Base-by-base conservation (phyloP, 805 yeast species). In the Candida namnaoensis region DNA sequence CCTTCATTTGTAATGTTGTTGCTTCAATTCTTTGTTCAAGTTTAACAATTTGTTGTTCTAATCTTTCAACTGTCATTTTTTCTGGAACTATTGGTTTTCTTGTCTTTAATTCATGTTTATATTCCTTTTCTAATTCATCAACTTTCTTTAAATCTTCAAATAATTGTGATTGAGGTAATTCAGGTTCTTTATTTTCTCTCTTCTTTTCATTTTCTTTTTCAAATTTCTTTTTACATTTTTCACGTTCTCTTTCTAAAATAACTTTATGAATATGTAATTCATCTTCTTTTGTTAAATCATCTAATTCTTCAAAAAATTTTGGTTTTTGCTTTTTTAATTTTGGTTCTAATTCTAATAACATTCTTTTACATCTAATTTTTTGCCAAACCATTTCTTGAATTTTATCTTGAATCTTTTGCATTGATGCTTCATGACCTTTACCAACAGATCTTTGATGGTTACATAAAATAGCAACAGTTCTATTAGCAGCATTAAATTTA, bases 361-460 rank as follows among this genome's bases (percentile, higher is more conserved):
- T 82, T 56, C 72, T 73, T 65, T 87, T 86, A 36, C 71, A 60
- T 47, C 95, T 71, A 41, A 82, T 76, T 60, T 81, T 85, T 52
- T 83, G 87, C 95, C 96, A 90, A 41, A 76, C 62, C 65, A 88
- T 69, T 64, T 90, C 97, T 53, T 79, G 75, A 43, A 91, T 75
- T 52, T 73, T 80, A 41, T 83, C 95, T 49, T 68, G 76, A 37
- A 88, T 88, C 58, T 82, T 87, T 49, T 78, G 85, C 45, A 91
- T 87, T 6, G 88, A 71, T 24, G 76, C 75, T 38, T 84, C 95
- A 56, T 91, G 97, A 5, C 78, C 77, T 58, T 90, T 91, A 39
- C 88, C 76, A 9, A 90, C 88, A 15, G 95, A 78, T 62, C 96
- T 80, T 71, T 90, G 98, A 74, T 90, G 98, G 71, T 90, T 90